Conservation (phyloP, 208 protist species). For the Leptomonas seymouri region DNA sequence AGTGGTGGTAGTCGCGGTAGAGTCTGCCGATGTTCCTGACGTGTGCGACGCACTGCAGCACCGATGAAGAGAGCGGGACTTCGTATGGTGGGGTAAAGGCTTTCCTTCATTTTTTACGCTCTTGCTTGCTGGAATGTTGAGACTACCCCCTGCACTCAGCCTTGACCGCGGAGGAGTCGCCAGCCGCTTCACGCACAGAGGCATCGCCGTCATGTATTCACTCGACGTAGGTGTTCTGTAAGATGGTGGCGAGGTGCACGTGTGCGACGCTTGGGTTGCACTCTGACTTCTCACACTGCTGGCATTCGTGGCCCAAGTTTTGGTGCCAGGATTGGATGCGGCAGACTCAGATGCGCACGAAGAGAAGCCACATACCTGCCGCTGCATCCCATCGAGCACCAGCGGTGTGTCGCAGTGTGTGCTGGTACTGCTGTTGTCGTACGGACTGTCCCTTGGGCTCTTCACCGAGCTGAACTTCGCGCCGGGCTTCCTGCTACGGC, state of each 20-base stretch:
- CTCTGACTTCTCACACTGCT: neutral
- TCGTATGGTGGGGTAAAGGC: too few relatives aligned
- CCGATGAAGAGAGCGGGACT: too few relatives aligned
- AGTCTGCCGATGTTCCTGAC: too few relatives aligned
- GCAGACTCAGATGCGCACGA: neutral
- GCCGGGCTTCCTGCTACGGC: neutral
- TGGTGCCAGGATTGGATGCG: neutral
- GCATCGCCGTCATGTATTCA: neutral
- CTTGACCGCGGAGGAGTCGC: too few relatives aligned
- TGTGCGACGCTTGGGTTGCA: neutral
- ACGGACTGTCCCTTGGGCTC: neutral
- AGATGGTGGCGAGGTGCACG: neutral
- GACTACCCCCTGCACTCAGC: too few relatives aligned
- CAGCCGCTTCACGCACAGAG: neutral
- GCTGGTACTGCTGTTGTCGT: neutral
- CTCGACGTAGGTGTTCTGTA: neutral
- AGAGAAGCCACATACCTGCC: neutral
- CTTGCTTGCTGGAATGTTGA: too few relatives aligned
- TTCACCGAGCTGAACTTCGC: neutral
- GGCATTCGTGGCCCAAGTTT: constrained; percentile 1
- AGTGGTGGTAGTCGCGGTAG: too few relatives aligned
- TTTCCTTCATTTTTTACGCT: too few relatives aligned
- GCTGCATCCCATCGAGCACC: constrained; percentile 1
- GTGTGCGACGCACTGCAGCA: too few relatives aligned
- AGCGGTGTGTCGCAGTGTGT: neutral